Evolutionary conservation across 225 moss, liverwort and hornwort genomes (phyloP).

Genomic region (Pleurozium schreberi): DNA sequence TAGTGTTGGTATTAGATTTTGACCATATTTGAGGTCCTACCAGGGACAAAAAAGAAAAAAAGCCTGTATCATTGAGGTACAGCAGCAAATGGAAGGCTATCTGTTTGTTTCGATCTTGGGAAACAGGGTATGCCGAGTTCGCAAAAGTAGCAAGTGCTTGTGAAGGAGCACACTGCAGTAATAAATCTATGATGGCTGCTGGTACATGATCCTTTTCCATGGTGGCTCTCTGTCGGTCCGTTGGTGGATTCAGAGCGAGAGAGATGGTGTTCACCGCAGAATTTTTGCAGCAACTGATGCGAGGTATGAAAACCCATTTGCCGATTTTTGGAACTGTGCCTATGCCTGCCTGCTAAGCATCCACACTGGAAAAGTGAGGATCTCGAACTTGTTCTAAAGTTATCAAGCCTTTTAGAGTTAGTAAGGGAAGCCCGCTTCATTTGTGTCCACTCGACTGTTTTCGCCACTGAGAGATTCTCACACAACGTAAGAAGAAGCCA

Average conservation of each 20-base stretch:
- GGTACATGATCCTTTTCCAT: neutral
- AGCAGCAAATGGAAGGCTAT: neutral
- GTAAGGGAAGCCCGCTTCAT: neutral
- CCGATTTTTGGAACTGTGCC: neutral
- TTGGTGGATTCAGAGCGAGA: too few relatives aligned
- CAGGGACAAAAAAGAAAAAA: neutral
- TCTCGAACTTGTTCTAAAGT: neutral
- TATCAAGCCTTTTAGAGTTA: neutral
- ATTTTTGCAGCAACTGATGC: neutral
- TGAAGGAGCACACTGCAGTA: neutral
- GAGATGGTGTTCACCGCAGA: neutral
- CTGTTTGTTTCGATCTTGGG: neutral
- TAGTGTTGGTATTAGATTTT: neutral
- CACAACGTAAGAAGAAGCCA: too few relatives aligned
- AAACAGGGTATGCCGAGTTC: neutral
- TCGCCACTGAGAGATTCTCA: neutral
- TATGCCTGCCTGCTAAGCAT: neutral
- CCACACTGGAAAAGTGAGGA: neutral
- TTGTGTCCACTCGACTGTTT: neutral
- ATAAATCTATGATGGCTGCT: neutral
- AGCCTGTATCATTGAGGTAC: neutral
- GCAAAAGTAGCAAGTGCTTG: neutral
- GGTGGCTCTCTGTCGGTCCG: neutral
- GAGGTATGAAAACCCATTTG: neutral
- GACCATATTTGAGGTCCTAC: slow-evolving; percentile 1